Conservation (phyloP, 345 rosid genomes). For the Eucalyptus sideroxylon region DNA sequence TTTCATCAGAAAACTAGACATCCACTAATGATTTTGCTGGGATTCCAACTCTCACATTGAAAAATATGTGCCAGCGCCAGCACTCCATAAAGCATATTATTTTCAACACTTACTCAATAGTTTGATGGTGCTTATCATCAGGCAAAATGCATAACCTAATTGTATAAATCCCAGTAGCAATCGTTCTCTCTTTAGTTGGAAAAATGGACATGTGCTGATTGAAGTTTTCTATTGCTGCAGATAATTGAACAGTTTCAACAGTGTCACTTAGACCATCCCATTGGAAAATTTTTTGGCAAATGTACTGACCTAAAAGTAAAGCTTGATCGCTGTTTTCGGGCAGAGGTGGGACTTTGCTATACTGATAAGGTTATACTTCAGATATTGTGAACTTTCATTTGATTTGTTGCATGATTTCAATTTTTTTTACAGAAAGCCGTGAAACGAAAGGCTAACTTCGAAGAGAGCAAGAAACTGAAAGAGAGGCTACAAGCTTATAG, state of each 20-base stretch:
- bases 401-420: not conserved
- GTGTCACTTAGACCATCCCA: conserved; percentile 82
- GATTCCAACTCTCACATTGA: not conserved
- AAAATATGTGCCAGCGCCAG: not conserved
- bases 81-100: not conserved
- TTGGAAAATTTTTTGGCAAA: conserved; percentile 75
- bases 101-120: not conserved
- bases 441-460: conserved; percentile 83
- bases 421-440: conserved; percentile 52
- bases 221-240: conserved; percentile 6
- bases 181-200: not conserved
- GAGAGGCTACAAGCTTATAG: conserved; percentile 42
- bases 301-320: conserved; percentile 78
- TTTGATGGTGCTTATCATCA: not conserved
- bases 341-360: conserved; percentile 35
- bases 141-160: not conserved
- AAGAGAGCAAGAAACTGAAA: conserved; percentile 45
- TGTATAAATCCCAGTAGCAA: not conserved
- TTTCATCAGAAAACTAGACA: not conserved
- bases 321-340: conserved; percentile 79
- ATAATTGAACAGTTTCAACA: conserved; percentile 82
- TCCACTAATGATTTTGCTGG: not conserved
- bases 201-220: not conserved
- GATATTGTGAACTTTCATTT: not conserved
- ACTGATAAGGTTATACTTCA: not conserved